phyloP scores from a whole-genome alignment of 2,329 filamentous ascomycete genomes.

The Thermothelomyces thermophilus region DNA sequence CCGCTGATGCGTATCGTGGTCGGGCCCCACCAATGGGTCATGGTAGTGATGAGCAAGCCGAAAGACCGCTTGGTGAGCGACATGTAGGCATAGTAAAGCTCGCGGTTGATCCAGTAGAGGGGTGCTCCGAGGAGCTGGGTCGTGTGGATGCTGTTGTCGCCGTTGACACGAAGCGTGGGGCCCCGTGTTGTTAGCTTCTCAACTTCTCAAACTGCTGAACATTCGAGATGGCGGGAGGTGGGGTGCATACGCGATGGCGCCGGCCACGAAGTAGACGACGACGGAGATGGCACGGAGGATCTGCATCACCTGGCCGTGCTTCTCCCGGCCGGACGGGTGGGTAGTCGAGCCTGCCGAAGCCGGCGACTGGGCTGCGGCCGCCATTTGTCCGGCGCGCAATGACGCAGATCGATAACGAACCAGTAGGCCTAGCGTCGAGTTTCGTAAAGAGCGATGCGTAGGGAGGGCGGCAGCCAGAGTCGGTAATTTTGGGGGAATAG shows the following conservation, averaged over 20 bases:
- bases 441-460: no score
- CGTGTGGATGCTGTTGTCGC: conserved; percentile 51
- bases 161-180: no score
- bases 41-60: conserved; percentile 67
- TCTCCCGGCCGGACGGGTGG: conserved; percentile 51
- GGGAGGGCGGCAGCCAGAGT: conserved; percentile 20
- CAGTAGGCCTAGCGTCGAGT: conserved; percentile 1
- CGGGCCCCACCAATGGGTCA: conserved; percentile 84
- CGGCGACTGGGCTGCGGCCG: conserved; percentile 16
- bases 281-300: conserved; percentile 47
- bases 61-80: conserved; percentile 80
- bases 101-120: conserved; percentile 67
- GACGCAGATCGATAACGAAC: conserved; percentile 34
- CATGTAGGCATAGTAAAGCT: conserved; percentile 82
- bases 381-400: conserved; percentile 26
- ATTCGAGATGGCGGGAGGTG: neutral
- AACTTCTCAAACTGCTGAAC: no score
- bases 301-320: conserved; percentile 45
- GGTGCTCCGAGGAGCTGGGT: conserved; percentile 73
- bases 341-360: conserved; percentile 2
- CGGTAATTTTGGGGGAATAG: neutral
- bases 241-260: conserved; percentile 42
- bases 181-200: conserved; percentile 4
- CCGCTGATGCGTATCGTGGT: conserved; percentile 78
- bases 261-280: conserved; percentile 44